Evolutionary conservation across 306 rosid species (phyloP).

Genomic region (Pterocarpus santalinus): DNA sequence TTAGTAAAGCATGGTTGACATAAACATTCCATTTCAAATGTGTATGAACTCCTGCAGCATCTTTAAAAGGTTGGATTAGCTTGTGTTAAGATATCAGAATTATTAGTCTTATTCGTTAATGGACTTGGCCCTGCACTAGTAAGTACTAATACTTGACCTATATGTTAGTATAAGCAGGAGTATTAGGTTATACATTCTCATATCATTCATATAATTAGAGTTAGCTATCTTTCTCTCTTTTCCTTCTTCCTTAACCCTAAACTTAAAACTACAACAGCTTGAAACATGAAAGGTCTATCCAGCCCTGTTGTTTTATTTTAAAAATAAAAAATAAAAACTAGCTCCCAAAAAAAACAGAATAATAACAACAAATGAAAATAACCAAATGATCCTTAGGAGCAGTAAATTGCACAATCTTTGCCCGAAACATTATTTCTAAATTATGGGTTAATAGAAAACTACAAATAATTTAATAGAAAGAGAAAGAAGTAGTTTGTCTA

Average conservation of each 20-base stretch:
- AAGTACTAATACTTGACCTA: not conserved
- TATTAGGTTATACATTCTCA: not conserved
- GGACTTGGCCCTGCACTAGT: too few species aligned
- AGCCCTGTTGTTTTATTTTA: not conserved
- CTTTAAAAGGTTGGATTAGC: constrained; percentile 2
- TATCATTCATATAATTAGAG: not conserved
- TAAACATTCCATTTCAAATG: not conserved
- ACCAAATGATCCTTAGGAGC: constrained; percentile 4
- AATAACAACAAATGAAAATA: not conserved
- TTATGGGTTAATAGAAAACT: not conserved
- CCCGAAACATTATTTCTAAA: constrained; percentile 12
- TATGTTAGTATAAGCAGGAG: not conserved
- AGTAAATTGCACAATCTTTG: constrained; percentile 13
- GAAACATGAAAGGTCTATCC: constrained; percentile 1
- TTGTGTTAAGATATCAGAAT: not conserved
- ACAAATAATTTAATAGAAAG: not conserved
- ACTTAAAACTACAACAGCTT: too few species aligned
- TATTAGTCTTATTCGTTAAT: not conserved
- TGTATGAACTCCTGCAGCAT: not conserved
- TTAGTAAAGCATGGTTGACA: not conserved
- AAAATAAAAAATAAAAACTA: too few species aligned
- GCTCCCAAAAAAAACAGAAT: not conserved
- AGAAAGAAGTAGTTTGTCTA: not conserved
- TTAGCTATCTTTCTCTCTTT: not conserved
- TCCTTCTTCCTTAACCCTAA: not conserved